These are phyloP conservation scores for Boletus vermiculosoides DNA, from an alignment of 768 basidiomycete genomes.

Conservation along the genomic window DNA sequence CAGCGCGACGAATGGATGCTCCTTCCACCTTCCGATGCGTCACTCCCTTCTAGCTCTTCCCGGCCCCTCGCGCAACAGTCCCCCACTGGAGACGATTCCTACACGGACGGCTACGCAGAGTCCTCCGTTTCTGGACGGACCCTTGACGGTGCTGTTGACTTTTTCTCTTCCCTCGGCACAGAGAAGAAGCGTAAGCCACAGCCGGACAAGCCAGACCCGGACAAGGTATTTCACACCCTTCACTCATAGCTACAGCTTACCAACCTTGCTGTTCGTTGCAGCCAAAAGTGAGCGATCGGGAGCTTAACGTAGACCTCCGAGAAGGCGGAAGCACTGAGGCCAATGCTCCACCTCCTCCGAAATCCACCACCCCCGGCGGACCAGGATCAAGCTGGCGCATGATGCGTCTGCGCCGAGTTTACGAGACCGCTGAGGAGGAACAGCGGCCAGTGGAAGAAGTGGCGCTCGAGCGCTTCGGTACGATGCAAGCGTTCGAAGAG, in stretches of 20 bases:
- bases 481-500: slow-evolving; percentile 81
- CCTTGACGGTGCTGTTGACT: slow-evolving; percentile 67
- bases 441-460: slow-evolving; percentile 69
- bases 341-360: slow-evolving; percentile 40
- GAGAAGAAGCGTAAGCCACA: slow-evolving; percentile 68
- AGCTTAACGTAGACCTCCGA: slow-evolving; percentile 59
- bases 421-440: slow-evolving; percentile 89
- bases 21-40: slow-evolving; percentile 27
- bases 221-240: slow-evolving; percentile 50
- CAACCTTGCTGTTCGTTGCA: slow-evolving; percentile 28
- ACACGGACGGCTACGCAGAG: slow-evolving; percentile 69
- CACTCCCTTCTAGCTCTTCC: slow-evolving; percentile 33
- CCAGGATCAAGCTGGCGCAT: slow-evolving; percentile 97
- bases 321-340: slow-evolving; percentile 43
- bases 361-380: slow-evolving; percentile 71
- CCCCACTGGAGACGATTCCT: slow-evolving; percentile 43
- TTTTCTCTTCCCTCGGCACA: slow-evolving; percentile 85
- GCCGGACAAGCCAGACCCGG: slow-evolving; percentile 61
- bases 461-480: slow-evolving; percentile 86
- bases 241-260: slow-evolving; percentile 3
- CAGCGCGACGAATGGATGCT: slow-evolving; percentile 93
- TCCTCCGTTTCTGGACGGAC: slow-evolving; percentile 44
- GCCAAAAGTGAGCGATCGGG: slow-evolving; percentile 59
- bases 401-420: slow-evolving; percentile 90
- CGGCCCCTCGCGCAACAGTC: slow-evolving; percentile 30